Base-by-base conservation (phyloP, 2,329 filamentous ascomycete genomes). In the Pseudogymnoascus sp. region DNA sequence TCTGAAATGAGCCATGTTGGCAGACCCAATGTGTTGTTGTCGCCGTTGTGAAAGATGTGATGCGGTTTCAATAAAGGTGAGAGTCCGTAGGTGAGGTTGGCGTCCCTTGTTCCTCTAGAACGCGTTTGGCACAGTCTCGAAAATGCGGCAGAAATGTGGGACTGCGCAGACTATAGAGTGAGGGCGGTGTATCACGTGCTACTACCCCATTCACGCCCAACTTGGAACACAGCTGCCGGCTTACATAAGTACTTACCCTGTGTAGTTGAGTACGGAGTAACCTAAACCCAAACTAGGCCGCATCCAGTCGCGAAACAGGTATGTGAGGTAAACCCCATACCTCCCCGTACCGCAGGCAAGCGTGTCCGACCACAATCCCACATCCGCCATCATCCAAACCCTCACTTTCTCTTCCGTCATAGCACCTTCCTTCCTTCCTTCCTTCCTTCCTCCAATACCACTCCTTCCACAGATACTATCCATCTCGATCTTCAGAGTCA, bases 361-460 rank as follows among this genome's bases (percentile, higher is more conserved):
- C 47, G 47, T 53, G n/a, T 53, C 47, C 47, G 47, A 53, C 47
- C 47, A 53, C 47, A 53, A 53, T 53, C 47, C 47, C 47, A 53
- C 47, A 53, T 53, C 47, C 23, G 26, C 47, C 47, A 53, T 53
- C 47, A 53, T 53, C 40, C 40, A 53, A 53, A 53, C 47, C 23
- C 26, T 53, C 59, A 60, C 33, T 38, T 36, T 60, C 59, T 69
- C 65, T 67, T 67, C 66, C 71, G 69, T 68, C 65, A 70, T 73
- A 75, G 73, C 70, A 66, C 74, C 74, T 76, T 74, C 71, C 72
- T 78, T 81, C 78, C 77, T 77, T 79, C 74, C 69, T 69, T 67
- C 68, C 64, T 68, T 69, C 75, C 73, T 72, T 72, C 75, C 66
- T 71, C 72, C 70, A 72, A 72, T 69, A 71, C 47, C 61, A 69